These are phyloP conservation scores for Aureobasidium subglaciale DNA, from an alignment of 2,329 filamentous ascomycete species.

Conservation along the genomic window DNA sequence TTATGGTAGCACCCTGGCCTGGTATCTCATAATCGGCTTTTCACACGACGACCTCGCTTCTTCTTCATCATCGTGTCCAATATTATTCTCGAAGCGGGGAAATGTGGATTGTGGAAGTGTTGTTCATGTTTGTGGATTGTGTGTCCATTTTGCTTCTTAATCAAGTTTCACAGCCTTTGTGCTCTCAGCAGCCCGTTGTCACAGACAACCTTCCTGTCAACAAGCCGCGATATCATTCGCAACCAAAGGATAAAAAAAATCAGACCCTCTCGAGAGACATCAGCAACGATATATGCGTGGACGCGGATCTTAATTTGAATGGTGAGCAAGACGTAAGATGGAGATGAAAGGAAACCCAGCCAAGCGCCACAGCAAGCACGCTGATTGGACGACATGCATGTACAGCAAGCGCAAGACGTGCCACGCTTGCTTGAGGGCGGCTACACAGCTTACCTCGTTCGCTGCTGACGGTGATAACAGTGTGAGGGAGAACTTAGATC, in stretches of 20 bases:
- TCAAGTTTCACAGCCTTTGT: too few relatives aligned
- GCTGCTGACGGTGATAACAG: background rate
- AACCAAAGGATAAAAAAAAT: too few relatives aligned
- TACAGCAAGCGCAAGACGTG: constrained; percentile 4
- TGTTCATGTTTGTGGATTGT: too few relatives aligned
- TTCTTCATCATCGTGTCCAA: background rate
- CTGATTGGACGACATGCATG: constrained; percentile 7
- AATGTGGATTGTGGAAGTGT: background rate
- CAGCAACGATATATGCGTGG: background rate
- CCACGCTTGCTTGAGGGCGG: constrained; percentile 1
- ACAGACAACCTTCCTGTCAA: too few relatives aligned
- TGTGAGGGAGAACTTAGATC: background rate
- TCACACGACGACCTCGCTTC: background rate
- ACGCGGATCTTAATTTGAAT: background rate
- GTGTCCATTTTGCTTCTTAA: too few relatives aligned
- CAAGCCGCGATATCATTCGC: background rate
- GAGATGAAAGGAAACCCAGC: constrained; percentile 2
- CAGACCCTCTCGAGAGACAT: background rate
- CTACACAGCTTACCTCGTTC: constrained; percentile 14
- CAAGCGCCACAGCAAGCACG: background rate
- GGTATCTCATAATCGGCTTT: too few relatives aligned
- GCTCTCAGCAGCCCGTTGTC: too few relatives aligned
- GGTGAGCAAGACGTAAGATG: constrained; percentile 3
- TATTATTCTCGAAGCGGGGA: background rate
- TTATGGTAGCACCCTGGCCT: too few relatives aligned